Evolutionary conservation across 768 basidiomycete species (phyloP), one percentile per base, ranked within the genome.

Genomic region (Russula lepida): DNA sequence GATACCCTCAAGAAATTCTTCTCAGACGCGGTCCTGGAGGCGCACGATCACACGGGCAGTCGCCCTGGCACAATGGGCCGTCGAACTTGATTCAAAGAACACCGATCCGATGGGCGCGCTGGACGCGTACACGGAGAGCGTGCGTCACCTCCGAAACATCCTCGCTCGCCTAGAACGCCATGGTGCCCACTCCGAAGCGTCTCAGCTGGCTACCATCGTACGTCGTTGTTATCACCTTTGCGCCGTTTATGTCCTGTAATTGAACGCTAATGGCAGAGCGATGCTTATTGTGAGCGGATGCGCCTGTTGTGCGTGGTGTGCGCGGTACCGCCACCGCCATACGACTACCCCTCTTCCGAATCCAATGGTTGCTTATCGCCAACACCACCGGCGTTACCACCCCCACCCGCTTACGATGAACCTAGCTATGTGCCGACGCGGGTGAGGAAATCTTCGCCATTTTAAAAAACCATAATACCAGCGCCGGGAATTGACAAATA

Each of bases 131-230:
- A 27, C 37, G 7, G 46, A 58, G 52, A 63, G 62, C 23, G 57
- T 53, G 37, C 62, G 52, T 17, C 52, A 30, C 41, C 52, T 63
- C 5, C 52, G 56, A 6, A 25, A 32, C 30, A 63, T 63, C 46
- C 46, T 47, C 15, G 51, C 44, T 21, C 62, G 62, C 13, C 15
- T 63, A n/a, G 50, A 63, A 32, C 62, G 62, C 13, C 41, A 63
- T n/a, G 62, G 62, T 11, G 62, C 56, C 6, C 37, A 28, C n/a
- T 15, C 44, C 4, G 46, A 58, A 23, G 56, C 52, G 0, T 23
- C 56, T 2, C 51, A 35, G 9, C 15, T 63, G 1, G 52, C 62
- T 23, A 32, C 52, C 23, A 63, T 63, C 39, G 62, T 63, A 28
- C n/a, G 61, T 58, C 25, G 9, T 21, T 17, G 9, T 51, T 6